Conservation (phyloP, 192 early-diverging fungal species). For the Gorgonomyces haynaldii region DNA sequence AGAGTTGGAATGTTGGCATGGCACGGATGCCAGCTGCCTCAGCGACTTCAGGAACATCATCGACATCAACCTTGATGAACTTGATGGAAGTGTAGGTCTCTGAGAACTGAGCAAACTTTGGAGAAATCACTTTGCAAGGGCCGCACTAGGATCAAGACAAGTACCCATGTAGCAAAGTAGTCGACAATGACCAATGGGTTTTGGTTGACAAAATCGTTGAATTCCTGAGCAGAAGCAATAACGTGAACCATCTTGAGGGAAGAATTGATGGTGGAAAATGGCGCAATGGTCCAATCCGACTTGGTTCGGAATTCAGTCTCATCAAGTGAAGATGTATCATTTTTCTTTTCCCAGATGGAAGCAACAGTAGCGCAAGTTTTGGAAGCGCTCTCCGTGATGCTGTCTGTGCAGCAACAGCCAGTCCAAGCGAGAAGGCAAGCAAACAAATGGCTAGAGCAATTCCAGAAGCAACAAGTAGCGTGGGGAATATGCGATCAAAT, state of each 20-base stretch:
- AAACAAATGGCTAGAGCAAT: slow-evolving; percentile 67
- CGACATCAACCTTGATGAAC: slow-evolving; percentile 45
- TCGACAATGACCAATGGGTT: slow-evolving; percentile 10
- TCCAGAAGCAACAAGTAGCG: slow-evolving; percentile 77
- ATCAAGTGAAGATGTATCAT: no score
- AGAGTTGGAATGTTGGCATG: slow-evolving; percentile 86
- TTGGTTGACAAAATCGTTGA: slow-evolving; percentile 1
- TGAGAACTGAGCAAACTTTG: slow-evolving; percentile 29
- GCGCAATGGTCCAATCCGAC: no score
- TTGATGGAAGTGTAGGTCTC: slow-evolving; percentile 22
- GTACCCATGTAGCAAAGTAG: slow-evolving; percentile 10
- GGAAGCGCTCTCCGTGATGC: slow-evolving; percentile 11
- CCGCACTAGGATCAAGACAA: slow-evolving; percentile 24
- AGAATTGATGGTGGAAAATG: no score
- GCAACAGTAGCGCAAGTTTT: slow-evolving; percentile 13
- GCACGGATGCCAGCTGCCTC: slow-evolving; percentile 29
- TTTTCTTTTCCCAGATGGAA: not conserved
- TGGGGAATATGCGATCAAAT: slow-evolving; percentile 74
- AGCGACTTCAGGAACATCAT: slow-evolving; percentile 39
- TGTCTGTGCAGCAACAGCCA: not conserved
- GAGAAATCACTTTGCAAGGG: slow-evolving; percentile 41
- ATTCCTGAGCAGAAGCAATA: slow-evolving; percentile 7
- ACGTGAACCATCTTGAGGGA: slow-evolving; percentile 7
- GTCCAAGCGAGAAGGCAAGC: slow-evolving; percentile 42
- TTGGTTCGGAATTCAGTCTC: no score